Base-by-base conservation (phyloP, 106 monocot genomes). In the Dactylorhiza incarnata region DNA sequence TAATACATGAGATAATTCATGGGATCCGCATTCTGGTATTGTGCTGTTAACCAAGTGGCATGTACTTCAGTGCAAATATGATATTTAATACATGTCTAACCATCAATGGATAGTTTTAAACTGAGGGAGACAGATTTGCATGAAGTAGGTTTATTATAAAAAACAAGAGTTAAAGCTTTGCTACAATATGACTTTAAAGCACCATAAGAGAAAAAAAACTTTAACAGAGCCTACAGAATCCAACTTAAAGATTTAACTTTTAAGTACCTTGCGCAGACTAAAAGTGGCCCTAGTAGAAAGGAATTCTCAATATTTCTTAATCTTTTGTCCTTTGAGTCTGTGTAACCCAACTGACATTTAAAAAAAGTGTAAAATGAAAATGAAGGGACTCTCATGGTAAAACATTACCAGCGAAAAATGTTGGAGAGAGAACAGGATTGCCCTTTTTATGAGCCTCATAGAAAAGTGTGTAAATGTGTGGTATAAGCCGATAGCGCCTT, bases 391-490 rank as follows among this genome's bases (percentile, higher is more conserved):
- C 26, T 16, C 6, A 48, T 4, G 2, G 54, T 8, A 45, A 72
- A 23, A 52, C 7, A 16, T 71, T 51, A 76, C 66, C 26, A 80
- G 91, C 83, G 79, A 94, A 94, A 83, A 94, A 91, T 29, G 81
- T 76, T 17, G 88, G 94, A 53, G 78, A 71, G 45, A 85, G 79
- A 72, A 95, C 89, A 45, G 84, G 94, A 79, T 72, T 84, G 14
- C 95, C 95, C 74, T 83, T 88, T 15, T 75, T 89, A 81, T 96
- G 95, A 72, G 93, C 88, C 80, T 85, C 43, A 74, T 93, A 96
- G 81, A 96, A 93, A 59, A 96, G 86, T 51, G 95, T 93, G 75
- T 96, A 96, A 56, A 96, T 75, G 76, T 96, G 95, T 29, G 93
- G 95, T 55, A 96, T 56, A 63, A 96, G 81, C 72, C 85, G 78